Conservation (phyloP, 352 stramenopile genomes). For the Globisporangium mamillatum region DNA sequence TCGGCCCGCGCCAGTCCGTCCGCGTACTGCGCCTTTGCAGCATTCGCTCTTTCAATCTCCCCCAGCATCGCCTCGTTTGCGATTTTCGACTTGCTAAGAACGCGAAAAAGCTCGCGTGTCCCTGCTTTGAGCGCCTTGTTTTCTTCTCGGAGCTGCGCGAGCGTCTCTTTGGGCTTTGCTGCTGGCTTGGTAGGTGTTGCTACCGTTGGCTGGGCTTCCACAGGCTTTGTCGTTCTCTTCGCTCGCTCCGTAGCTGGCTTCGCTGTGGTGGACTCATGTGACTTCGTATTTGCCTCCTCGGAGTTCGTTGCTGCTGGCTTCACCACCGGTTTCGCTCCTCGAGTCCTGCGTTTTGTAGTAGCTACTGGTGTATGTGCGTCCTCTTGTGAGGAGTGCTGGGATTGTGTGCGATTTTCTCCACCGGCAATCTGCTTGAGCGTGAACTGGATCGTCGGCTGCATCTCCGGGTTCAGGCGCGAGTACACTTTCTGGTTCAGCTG, state of each 20-base stretch:
- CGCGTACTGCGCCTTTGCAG: not conserved
- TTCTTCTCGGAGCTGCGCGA: not conserved
- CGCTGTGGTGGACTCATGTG: not conserved
- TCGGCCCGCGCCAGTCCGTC: not conserved
- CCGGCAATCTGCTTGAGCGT: not conserved
- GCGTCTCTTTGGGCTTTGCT: not conserved
- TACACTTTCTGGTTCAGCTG: slow-evolving; percentile 6
- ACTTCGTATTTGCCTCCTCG: too few relatives aligned
- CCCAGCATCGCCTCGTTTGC: not conserved
- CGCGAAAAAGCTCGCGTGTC: not conserved
- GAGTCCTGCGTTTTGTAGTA: too few relatives aligned
- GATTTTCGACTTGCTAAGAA: not conserved
- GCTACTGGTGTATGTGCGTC: too few relatives aligned
- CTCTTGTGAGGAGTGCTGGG: not conserved
- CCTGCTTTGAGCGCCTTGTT: not conserved
- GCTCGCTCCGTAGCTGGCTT: not conserved
- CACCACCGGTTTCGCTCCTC: too few relatives aligned
- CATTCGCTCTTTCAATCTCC: not conserved
- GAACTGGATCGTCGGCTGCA: not conserved
- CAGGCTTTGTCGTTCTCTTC: not conserved
- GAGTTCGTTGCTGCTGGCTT: too few relatives aligned
- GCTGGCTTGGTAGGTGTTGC: not conserved
- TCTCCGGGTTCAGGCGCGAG: not conserved
- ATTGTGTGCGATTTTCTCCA: not conserved
- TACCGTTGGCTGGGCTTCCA: not conserved